Percentiles rank a stretch among this genome's conserved stretches.
Evolutionary conservation across 2,329 filamentous ascomycete genomes (phyloP).

Genomic region (Fusarium sp.): DNA sequence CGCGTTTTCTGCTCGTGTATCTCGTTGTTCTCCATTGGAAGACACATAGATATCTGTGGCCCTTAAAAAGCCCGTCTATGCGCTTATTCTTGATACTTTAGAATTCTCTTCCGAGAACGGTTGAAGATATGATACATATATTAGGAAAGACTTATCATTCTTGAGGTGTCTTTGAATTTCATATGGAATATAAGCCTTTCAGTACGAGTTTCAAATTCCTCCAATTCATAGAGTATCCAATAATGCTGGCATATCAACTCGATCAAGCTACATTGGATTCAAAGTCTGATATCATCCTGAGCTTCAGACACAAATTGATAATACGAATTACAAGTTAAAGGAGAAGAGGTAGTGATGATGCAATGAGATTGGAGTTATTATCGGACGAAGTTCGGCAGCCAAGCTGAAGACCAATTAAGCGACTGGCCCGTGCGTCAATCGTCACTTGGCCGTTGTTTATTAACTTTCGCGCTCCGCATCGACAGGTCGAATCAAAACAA

Average conservation of each 20-base stretch:
- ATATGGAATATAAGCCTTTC: no score
- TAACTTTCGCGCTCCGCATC: constrained; percentile 3
- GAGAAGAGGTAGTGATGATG: not conserved
- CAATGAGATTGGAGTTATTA: not conserved
- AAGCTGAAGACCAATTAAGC: not conserved
- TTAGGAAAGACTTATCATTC: no score
- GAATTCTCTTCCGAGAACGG: no score
- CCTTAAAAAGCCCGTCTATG: no score
- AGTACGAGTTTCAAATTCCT: not conserved
- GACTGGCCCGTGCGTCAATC: constrained; percentile 21
- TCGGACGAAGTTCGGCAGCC: constrained; percentile 21
- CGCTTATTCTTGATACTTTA: no score
- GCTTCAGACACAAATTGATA: not conserved
- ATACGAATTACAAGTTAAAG: not conserved
- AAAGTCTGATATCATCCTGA: not conserved
- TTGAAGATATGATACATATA: no score
- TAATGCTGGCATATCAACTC: not conserved
- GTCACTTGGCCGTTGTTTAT: constrained; percentile 19
- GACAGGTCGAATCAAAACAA: constrained; percentile 19
- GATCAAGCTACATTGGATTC: not conserved
- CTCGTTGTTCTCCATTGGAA: no score
- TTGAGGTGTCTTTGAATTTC: no score
- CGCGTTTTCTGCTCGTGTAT: no score
- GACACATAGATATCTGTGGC: no score
- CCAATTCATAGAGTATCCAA: not conserved